A percentile compares a stretch with the other conserved stretches of the same genome.
These are phyloP conservation scores for Termitomyces heimii DNA, from an alignment of 768 basidiomycete genomes.

Conservation along the genomic window DNA sequence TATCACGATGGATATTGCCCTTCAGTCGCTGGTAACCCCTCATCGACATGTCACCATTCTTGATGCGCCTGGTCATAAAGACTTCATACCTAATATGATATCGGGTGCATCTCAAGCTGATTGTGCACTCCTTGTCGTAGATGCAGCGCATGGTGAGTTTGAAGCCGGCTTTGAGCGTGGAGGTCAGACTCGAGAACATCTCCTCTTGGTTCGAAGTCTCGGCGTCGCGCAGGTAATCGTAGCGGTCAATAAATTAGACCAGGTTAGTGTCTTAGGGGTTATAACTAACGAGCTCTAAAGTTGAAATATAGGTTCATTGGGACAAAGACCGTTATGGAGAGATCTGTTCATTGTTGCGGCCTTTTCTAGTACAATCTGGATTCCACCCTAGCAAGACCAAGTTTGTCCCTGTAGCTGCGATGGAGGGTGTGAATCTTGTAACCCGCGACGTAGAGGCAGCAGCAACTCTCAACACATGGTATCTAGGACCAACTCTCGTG, in stretches of 20 bases:
- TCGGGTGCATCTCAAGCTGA: conserved; percentile 98
- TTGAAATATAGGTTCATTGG: conserved; percentile 72
- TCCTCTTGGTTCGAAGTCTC: conserved; percentile 85
- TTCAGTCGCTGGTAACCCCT: conserved; percentile 69
- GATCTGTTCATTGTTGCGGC: conserved; percentile 65
- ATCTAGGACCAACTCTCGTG: conserved; percentile 78
- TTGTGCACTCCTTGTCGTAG: conserved; percentile 89
- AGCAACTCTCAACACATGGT: conserved; percentile 61
- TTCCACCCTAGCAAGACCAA: conserved; percentile 73
- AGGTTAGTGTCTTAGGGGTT: conserved; percentile 40
- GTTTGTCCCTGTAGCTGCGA: conserved; percentile 88
- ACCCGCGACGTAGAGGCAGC: conserved; percentile 41
- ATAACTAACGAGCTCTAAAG: neutral
- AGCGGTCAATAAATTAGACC: conserved; percentile 93
- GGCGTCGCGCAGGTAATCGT: conserved; percentile 90
- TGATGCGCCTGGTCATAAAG: conserved; percentile 95
- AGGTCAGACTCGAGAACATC: conserved; percentile 94
- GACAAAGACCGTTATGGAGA: conserved; percentile 77
- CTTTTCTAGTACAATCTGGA: conserved; percentile 85
- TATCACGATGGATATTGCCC: conserved; percentile 96
- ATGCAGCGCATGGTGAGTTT: conserved; percentile 86
- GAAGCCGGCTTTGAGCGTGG: conserved; percentile 93
- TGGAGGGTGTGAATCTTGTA: conserved; percentile 82
- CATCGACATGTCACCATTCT: conserved; percentile 85
- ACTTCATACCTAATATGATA: conserved; percentile 99